Percentiles rank a stretch among this genome's conserved stretches.
Conservation (phyloP, 805 yeast genomes). For the Diddensiella transvaalensis region DNA sequence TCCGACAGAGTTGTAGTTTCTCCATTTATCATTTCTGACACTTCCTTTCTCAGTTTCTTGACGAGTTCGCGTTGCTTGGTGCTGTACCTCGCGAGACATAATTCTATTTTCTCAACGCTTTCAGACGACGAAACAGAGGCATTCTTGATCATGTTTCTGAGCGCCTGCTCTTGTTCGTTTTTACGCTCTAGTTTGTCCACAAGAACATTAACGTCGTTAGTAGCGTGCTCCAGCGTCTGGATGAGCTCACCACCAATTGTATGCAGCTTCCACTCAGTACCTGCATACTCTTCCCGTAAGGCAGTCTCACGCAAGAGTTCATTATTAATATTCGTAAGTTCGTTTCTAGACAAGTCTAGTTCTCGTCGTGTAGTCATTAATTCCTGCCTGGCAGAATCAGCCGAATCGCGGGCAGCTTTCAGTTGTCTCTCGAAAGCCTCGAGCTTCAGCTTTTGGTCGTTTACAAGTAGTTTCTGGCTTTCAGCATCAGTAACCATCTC, state of each 20-base stretch:
- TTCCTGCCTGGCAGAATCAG: slow-evolving; percentile 12
- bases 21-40: slow-evolving; percentile 1
- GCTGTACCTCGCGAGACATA: slow-evolving; percentile 6
- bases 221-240: slow-evolving; percentile 22
- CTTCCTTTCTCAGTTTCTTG: neutral
- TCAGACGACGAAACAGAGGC: neutral
- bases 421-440: slow-evolving; percentile 48
- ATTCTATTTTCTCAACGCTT: neutral
- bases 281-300: slow-evolving; percentile 28
- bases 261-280: slow-evolving; percentile 29
- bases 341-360: slow-evolving; percentile 6
- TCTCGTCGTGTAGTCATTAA: slow-evolving; percentile 9
- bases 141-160: slow-evolving; percentile 2
- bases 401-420: slow-evolving; percentile 35
- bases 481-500: slow-evolving; percentile 46
- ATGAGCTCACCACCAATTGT: slow-evolving; percentile 26
- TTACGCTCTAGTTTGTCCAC: slow-evolving; percentile 21
- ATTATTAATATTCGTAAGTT: slow-evolving; percentile 5
- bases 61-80: slow-evolving; percentile 10
- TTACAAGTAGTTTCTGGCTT: slow-evolving; percentile 47
- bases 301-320: slow-evolving; percentile 23
- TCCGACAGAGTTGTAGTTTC: slow-evolving; percentile 12
- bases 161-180: slow-evolving; percentile 11
- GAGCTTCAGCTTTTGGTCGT: slow-evolving; percentile 48
- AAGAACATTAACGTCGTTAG: slow-evolving; percentile 20